Base-by-base conservation (phyloP, 345 rosid genomes). In the Eucalyptus tenuipes region DNA sequence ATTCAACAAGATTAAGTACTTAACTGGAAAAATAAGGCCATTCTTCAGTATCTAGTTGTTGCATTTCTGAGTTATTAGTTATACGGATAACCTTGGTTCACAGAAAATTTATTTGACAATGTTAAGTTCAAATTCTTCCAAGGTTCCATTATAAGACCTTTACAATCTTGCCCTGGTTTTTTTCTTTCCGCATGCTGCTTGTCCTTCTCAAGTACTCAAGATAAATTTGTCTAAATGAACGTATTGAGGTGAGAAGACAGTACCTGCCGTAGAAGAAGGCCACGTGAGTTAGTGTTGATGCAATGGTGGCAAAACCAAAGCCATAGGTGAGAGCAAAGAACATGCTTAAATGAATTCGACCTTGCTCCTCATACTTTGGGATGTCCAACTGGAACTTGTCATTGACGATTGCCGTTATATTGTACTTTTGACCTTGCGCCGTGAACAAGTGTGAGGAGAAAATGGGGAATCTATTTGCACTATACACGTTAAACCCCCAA, bases 231-330 rank as follows among this genome's bases (percentile, higher is more conserved):
- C 75, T 64, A n/a, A 12, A 29, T 50, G 22, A 84, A 47, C 37
- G 57, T 17, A 40, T 40, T 40, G 15, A 75, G 31, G 52, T 17
- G 61, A 87, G 27, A 87, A 87, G 91, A 33, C 5, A 29, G 91
- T 94, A 97, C 98, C 98, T 96, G 88, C 99, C 99, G 87, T 95
- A 94, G 95, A 97, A 97, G 88, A 97, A 89, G 88, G 93, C 98
- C 75, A 95, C 98, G 86, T 97, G 99, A 18, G 97, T 95, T 59
- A 96, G 90, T 6, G 98, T 97, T 29, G 99, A 89, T 8, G 99
- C 99, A 90, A 97, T 95, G 82, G 97, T 93, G 31, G 99, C 99
- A 50, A 97, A 97, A 47, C 99, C 96, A 86, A 97, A 97, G 10
- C 99, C 99, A 66, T 96, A 97, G 44, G 91, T 92, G 66, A 97